Conservation (phyloP, 164 flowering plant genomes). For the Aristolochia contorta region DNA sequence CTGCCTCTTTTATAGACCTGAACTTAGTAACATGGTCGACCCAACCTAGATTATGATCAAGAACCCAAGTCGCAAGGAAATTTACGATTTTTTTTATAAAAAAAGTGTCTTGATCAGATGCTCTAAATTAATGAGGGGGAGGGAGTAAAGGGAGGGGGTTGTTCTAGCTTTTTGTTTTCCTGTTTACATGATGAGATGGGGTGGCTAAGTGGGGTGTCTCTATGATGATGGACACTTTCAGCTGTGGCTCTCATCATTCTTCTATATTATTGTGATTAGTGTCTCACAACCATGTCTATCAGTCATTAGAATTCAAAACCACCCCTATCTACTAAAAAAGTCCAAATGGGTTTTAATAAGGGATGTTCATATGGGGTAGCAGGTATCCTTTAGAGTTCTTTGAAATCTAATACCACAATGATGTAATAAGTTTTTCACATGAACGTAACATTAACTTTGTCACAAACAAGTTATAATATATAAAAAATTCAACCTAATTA, state of each 20-base stretch:
- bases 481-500: neutral
- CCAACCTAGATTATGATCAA: no score
- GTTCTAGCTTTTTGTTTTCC: no score
- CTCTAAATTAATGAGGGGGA: neutral
- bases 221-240: constrained; percentile 2
- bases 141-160: neutral
- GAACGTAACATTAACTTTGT: neutral
- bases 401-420: neutral
- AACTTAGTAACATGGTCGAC: no score
- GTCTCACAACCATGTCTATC: neutral
- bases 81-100: neutral
- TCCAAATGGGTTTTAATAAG: neutral
- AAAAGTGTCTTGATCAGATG: neutral
- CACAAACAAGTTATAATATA: neutral
- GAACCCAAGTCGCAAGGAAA: no score
- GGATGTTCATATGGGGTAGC: neutral
- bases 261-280: neutral
- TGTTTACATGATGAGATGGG: neutral
- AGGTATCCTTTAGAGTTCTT: neutral
- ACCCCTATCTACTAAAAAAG: neutral
- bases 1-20: no score
- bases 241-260: constrained; percentile 3
- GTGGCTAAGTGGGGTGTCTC: constrained; percentile 2
- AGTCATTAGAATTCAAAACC: neutral
- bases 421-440: neutral